phyloP scores from a whole-genome alignment of 2,329 filamentous ascomycete genomes.

The Pseudogymnoascus sp. region DNA sequence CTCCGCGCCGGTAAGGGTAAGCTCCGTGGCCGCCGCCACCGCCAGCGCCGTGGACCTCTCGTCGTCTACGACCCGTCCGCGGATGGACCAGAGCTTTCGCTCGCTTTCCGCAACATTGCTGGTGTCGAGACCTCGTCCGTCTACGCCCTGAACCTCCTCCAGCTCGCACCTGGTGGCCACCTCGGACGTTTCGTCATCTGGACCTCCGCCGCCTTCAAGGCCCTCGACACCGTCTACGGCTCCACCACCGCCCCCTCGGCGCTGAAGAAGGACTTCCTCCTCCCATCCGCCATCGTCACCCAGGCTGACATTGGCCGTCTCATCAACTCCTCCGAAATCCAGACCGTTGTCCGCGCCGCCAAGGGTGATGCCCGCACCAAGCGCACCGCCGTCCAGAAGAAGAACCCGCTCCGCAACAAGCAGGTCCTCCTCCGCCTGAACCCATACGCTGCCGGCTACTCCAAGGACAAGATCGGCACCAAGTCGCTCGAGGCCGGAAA shows the following conservation, averaged over 20 bases:
- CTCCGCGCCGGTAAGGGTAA: constrained; percentile 98
- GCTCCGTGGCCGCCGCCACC: constrained; percentile 90
- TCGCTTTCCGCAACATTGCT: constrained; percentile 96
- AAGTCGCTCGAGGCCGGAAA: constrained; percentile 56
- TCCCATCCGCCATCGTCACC: constrained; percentile 84
- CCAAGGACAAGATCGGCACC: constrained; percentile 75
- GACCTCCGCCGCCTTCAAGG: constrained; percentile 94
- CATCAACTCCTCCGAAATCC: constrained; percentile 98
- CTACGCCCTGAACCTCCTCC: constrained; percentile 93
- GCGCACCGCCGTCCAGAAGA: constrained; percentile 91
- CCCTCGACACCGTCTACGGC: constrained; percentile 95
- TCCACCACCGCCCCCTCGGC: constrained; percentile 80
- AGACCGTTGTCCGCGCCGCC: constrained; percentile 86
- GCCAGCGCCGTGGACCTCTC: constrained; percentile 94
- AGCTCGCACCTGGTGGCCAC: constrained; percentile 97
- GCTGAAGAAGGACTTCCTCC: constrained; percentile 98
- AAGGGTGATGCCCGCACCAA: constrained; percentile 87
- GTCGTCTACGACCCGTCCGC: constrained; percentile 94
- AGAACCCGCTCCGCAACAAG: constrained; percentile 99
- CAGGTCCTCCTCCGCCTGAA: constrained; percentile 98
- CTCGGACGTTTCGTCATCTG: constrained; percentile 98
- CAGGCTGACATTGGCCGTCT: constrained; percentile 94
- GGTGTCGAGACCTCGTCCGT: constrained; percentile 96
- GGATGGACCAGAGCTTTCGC: constrained; percentile 89
- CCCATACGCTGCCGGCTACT: constrained; percentile 89